Evolutionary conservation across 306 rosid genomes (phyloP), one percentile per base, ranked within the genome.

Genomic region (Prunus padus): DNA sequence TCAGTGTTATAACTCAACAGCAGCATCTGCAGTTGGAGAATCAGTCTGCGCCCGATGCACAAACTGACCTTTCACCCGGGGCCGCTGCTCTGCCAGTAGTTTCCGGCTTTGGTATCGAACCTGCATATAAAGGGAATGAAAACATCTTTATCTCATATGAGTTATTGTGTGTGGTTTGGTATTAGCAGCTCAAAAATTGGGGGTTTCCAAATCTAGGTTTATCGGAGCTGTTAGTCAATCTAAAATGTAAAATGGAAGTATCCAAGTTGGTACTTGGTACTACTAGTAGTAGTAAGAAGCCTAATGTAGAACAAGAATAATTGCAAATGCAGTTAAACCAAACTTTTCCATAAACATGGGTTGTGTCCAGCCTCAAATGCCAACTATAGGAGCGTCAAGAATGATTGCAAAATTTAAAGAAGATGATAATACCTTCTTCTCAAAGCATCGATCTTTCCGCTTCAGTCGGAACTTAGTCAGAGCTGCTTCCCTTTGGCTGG

Each of bases 401-500:
- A 22, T 54, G 50, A 22, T 37, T 22, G 14, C 54, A 23, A 1
- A 6, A 44, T 19, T 40, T 72, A 72, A 15, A 57, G 44, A 57
- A 10, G 56, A 42, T 42, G 56, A 42, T 0, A n/a, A 52, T 84
- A 93, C 98, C 96, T 93, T 93, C 80, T 89, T 93, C 78, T 71
- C 83, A 62, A 28, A 93, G 87, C 90, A 87, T 78, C 95, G 76
- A 76, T 87, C 91, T 76, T 87, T 90, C 55, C 93, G 80, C 81
- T 93, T 90, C 83, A 88, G 73, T 26, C 89, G 77, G 79, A 87
- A 90, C 85, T 87, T 93, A 16, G 79, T 75, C 67, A 90, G 84
- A 60, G 92, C 93, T 40, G 92, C 96, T 87, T 93, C 89, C 78
- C 96, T 92, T 67, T 77, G 91, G 79, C 82, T 87, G 26, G 79